Percentiles rank a stretch among this genome's conserved stretches.
phyloP scores from a whole-genome alignment of 139 green algal species.

The Parachlorella kessleri region DNA sequence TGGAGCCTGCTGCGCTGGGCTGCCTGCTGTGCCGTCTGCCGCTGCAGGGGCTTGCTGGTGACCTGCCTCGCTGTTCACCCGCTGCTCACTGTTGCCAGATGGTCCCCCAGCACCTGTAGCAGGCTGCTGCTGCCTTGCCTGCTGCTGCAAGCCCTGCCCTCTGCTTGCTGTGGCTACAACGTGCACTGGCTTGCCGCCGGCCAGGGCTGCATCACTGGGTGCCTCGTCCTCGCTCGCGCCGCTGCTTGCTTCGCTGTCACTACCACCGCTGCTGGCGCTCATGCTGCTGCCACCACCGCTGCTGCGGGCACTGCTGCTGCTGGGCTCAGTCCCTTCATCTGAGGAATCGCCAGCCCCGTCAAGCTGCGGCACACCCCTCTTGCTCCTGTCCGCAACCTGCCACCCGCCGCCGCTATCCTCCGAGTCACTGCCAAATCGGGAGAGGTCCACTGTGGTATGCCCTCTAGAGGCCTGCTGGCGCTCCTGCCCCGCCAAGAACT shows the following conservation, averaged over 20 bases:
- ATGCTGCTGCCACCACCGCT: background rate
- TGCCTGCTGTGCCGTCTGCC: background rate
- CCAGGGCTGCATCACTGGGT: background rate
- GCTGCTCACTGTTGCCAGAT: background rate
- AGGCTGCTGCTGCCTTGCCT: background rate
- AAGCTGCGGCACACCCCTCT: conserved; percentile 43
- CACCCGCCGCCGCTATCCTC: conserved; percentile 19
- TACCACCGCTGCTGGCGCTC: background rate
- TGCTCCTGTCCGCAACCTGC: no score
- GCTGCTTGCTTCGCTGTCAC: background rate
- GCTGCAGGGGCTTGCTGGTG: no score
- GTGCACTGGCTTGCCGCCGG: background rate
- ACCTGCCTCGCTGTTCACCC: background rate
- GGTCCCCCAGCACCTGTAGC: background rate
- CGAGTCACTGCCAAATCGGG: conserved; percentile 16
- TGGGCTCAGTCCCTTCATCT: background rate
- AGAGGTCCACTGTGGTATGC: conserved; percentile 4
- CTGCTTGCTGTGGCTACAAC: no score
- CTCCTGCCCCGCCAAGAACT: background rate
- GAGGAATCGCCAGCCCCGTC: conserved; percentile 29
- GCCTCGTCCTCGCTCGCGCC: background rate
- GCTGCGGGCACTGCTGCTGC: background rate
- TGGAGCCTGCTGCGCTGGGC: background rate
- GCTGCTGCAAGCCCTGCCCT: no score
- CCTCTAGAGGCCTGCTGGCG: background rate